Evolutionary conservation across 1,284 basidiomycete genomes (phyloP).

Genomic region (Anthracocystis panici-leucophaei): DNA sequence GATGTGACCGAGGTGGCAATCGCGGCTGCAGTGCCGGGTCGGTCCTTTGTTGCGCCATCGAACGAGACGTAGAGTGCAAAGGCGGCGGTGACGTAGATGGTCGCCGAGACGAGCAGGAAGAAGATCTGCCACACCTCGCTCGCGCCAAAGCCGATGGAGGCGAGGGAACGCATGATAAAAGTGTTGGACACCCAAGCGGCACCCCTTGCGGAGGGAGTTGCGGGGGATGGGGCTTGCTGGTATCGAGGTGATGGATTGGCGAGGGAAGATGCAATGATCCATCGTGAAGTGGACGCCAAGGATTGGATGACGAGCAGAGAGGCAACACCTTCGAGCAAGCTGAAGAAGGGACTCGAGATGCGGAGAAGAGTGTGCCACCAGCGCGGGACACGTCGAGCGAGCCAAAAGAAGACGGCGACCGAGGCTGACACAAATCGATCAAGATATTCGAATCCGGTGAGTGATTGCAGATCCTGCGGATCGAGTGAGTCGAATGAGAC

Average conservation of each 20-base stretch:
- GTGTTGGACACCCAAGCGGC: constrained; percentile 45
- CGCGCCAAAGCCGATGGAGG: constrained; percentile 60
- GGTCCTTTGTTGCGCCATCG: constrained; percentile 60
- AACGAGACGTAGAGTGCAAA: constrained; percentile 65
- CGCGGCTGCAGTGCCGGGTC: constrained; percentile 59
- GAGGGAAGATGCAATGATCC: constrained; percentile 75
- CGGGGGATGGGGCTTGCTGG: constrained; percentile 74
- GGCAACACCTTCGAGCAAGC: constrained; percentile 67
- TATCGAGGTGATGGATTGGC: constrained; percentile 78
- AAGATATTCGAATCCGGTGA: constrained; percentile 30
- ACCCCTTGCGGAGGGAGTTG: constrained; percentile 6
- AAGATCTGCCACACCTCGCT: constrained; percentile 67
- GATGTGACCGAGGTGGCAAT: constrained; percentile 63
- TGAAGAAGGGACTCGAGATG: constrained; percentile 64
- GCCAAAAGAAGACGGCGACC: constrained; percentile 53
- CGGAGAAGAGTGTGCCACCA: constrained; percentile 66
- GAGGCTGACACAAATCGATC: constrained; percentile 30
- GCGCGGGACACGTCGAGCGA: constrained; percentile 56
- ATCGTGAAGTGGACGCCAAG: constrained; percentile 59
- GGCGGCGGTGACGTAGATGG: constrained; percentile 64
- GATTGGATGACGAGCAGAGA: constrained; percentile 67
- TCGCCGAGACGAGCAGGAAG: constrained; percentile 64
- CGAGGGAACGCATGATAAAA: constrained; percentile 50
- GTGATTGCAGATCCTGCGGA: constrained; percentile 18
- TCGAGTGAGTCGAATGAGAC: constrained; percentile 3